Evolutionary conservation across 2,329 filamentous ascomycete genomes (phyloP).

Genomic region (Zymoseptoria ardabiliae): DNA sequence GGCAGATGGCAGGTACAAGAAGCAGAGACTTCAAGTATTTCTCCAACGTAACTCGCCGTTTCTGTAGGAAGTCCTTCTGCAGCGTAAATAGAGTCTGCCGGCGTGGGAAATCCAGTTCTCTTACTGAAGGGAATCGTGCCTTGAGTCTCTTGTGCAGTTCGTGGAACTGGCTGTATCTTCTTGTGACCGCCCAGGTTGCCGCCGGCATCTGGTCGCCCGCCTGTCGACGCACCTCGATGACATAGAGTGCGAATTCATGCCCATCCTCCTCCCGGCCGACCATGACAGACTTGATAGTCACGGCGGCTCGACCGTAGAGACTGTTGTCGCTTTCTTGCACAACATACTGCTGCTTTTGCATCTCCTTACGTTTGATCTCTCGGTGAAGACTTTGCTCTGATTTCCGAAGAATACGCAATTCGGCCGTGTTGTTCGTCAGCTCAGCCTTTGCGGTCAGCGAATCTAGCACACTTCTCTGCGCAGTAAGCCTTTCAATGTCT

Average conservation of each 20-base stretch:
- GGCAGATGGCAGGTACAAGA: constrained; percentile 83
- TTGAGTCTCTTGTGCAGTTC: constrained; percentile 87
- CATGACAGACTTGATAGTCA: constrained; percentile 87
- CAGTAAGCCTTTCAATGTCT: constrained; percentile 80
- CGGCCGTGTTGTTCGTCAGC: constrained; percentile 91
- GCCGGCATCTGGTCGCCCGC: constrained; percentile 94
- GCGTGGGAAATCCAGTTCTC: constrained; percentile 84
- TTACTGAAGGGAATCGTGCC: constrained; percentile 75
- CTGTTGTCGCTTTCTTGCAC: constrained; percentile 98
- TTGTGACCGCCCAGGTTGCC: constrained; percentile 88
- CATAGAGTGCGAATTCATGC: constrained; percentile 86
- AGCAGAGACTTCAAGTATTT: constrained; percentile 68
- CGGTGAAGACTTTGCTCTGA: constrained; percentile 88
- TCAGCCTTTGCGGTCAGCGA: constrained; percentile 91
- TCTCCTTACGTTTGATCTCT: constrained; percentile 86
- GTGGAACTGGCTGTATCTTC: constrained; percentile 93
- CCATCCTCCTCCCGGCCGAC: constrained; percentile 88
- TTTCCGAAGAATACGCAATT: constrained; percentile 84
- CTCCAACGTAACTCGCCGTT: constrained; percentile 75
- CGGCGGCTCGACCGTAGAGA: constrained; percentile 80
- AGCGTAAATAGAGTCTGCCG: constrained; percentile 92
- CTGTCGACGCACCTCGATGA: constrained; percentile 82
- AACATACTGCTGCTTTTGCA: constrained; percentile 94
- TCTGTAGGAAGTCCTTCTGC: constrained; percentile 90
- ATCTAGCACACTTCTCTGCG: constrained; percentile 86